Base-by-base conservation (phyloP, 257 asterid genomes). In the Salvia rosmarinus region DNA sequence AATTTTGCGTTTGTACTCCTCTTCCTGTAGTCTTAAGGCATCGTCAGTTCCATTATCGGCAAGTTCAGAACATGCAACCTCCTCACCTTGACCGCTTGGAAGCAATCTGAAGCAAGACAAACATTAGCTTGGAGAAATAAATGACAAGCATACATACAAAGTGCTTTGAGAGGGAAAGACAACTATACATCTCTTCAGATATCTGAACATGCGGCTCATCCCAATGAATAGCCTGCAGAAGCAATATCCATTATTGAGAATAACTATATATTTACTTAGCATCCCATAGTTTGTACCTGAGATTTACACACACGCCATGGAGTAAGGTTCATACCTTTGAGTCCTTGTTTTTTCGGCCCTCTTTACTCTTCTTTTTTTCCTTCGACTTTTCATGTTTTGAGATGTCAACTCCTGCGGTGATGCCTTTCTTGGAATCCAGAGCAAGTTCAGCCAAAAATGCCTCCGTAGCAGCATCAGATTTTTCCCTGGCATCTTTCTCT, bases 381-480 rank as follows among this genome's bases (percentile, higher is more conserved):
- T 86, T 93, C 9, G 82, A 46, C 88, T 75, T 93, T 51, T 85
- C 97, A 60, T 85, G 91, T 75, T 83, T 88, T 46, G 79, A 75
- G 82, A 73, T 81, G 68, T 91, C 97, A 78, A 67, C 83, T 72
- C 86, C 95, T 30, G 86, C 69, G 64, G 73, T 73, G 54, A 19
- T 57, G 17, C 90, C 90, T 66, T 84, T 93, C 68, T 87, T 86
- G 72, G 94, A 85, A 86, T 87, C 96, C 77, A 51, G 85, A 34
- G 85, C 96, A 75, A 94, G 96, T 84, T 94, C 98, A 3, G 98
- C 98, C 81, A 94, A 80, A 82, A 94, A 86, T 57, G 92, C 95
- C 85, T 90, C 97, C 67, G 96, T 87, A 43, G 89, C 95, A 66
- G 98, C 97, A 81, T 94, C 97, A 71, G 98, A 90, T 80, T 89